A percentile compares a stretch with the other conserved stretches of the same genome.
phyloP scores from a whole-genome alignment of 2,329 filamentous ascomycete genomes.

The Hypoxylon sp. region DNA sequence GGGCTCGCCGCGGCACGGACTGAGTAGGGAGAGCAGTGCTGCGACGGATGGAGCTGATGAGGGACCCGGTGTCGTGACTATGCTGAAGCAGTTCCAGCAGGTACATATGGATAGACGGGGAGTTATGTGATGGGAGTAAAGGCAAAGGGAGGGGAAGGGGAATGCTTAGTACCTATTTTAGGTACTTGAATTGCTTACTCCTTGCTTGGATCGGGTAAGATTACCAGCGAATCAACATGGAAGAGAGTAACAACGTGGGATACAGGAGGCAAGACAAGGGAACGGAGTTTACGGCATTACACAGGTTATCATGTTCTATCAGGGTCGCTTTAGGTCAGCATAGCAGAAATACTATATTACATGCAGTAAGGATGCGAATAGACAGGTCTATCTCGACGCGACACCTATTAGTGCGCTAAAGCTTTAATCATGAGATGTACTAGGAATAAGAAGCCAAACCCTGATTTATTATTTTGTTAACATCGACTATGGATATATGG shows the following conservation, averaged over 20 bases:
- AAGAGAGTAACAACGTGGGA: not conserved
- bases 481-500: not conserved
- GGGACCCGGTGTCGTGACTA: constrained; percentile 69
- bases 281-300: constrained; percentile 11
- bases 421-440: not conserved
- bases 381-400: constrained; percentile 1
- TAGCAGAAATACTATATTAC: constrained; percentile 6
- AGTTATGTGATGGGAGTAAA: constrained; percentile 49
- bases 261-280: not conserved
- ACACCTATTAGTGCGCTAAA: not conserved
- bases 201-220: not conserved
- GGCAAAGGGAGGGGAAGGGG: not conserved
- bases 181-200: not conserved
- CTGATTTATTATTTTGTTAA: not conserved
- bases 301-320: not conserved
- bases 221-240: not conserved
- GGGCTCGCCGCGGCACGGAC: constrained; percentile 66
- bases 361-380: not conserved
- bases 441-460: not conserved
- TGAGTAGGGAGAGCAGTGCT: constrained; percentile 68
- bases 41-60: constrained; percentile 60
- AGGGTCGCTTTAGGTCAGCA: not conserved
- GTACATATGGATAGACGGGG: constrained; percentile 67
- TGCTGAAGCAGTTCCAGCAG: constrained; percentile 73
- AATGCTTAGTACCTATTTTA: no score